Base-by-base conservation (phyloP, 106 monocot species). In the Gastrodia elata region DNA sequence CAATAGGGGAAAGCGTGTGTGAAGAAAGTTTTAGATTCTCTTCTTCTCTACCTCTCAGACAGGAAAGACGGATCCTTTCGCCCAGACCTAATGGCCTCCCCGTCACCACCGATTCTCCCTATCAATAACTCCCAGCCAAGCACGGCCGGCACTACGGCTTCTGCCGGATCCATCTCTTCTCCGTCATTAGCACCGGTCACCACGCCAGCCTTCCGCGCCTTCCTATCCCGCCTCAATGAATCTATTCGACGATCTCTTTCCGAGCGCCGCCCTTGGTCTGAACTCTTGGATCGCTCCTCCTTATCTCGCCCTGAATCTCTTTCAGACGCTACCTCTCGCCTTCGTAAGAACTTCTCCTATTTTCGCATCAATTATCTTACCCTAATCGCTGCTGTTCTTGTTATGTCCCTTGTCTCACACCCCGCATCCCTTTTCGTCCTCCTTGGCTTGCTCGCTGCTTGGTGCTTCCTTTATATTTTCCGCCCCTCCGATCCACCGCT, bases 391-490 rank as follows among this genome's bases (percentile, higher is more conserved):
- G 56, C 56, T 49, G 80, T 73, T 27, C 73, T 84, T 49, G 80
- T 80, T 41, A 58, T 84, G 26, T 84, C 84, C 64, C 76, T 84
- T 15, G 58, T 84, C 25, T 69, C 80, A 20, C 76, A 84, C 52
- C 84, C 80, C 44, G 74, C 80, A 36, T 79, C 84, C 38, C 80
- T 84, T 39, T 0, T 80, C 70, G 58, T 80, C 43, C 80, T 84
- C 49, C 68, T 80, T n/a, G 36, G 73, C 20, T 79, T 84, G 58
- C 73, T 77, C n/a, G 77, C 80, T 49, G 76, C 84, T 56, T 84
- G 84, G 84, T 73, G 42, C 73, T 65, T 80, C 77, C 80, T 84
- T 38, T 84, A 84, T 68, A 77, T 84, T 70, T 84, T 84, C 77
- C 80, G 84, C 7, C 80, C 84, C 24, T 48, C 80, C 8, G 84